A percentile compares a stretch with the other conserved stretches of the same genome.
Evolutionary conservation across 495 filamentous ascomycete species (phyloP).

Genomic region (Penicillium angulare): DNA sequence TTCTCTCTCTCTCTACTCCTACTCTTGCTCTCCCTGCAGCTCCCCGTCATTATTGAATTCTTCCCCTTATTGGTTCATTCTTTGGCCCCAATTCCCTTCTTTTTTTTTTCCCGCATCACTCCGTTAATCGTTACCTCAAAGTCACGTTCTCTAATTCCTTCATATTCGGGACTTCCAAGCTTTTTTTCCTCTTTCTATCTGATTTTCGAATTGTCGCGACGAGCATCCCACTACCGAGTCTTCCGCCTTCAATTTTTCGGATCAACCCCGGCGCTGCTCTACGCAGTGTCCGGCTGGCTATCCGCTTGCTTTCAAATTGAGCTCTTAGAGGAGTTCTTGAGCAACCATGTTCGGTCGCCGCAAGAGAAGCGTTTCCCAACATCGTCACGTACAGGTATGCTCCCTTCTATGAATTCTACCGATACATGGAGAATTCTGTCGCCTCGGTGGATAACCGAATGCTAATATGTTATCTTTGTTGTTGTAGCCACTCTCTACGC

Average conservation of each 20-base stretch:
- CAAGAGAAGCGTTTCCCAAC: constrained; percentile 51
- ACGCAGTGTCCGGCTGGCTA: constrained; percentile 28
- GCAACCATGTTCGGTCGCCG: constrained; percentile 52
- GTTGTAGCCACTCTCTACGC: constrained; percentile 52
- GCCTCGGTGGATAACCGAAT: too few species aligned
- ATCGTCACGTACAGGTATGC: constrained; percentile 54
- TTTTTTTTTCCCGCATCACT: constrained; percentile 1
- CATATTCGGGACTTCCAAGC: too few species aligned
- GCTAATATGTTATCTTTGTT: constrained; percentile 1
- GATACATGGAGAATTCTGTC: too few species aligned
- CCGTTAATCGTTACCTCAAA: too few species aligned
- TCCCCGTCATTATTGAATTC: constrained; percentile 5
- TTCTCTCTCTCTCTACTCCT: neutral
- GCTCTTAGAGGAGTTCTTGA: constrained; percentile 5
- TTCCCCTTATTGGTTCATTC: constrained; percentile 3
- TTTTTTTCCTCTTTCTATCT: constrained; percentile 2
- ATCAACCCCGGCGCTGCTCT: constrained; percentile 27
- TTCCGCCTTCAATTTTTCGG: constrained; percentile 12
- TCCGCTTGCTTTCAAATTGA: constrained; percentile 1
- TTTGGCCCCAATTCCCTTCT: neutral
- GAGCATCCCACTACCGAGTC: constrained; percentile 14
- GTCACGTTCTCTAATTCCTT: too few species aligned
- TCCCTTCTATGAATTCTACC: too few species aligned
- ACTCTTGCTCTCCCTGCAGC: neutral
- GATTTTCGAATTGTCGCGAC: constrained; percentile 5